Conservation (phyloP, 805 yeast species). For the Grigorovia jiainica region DNA sequence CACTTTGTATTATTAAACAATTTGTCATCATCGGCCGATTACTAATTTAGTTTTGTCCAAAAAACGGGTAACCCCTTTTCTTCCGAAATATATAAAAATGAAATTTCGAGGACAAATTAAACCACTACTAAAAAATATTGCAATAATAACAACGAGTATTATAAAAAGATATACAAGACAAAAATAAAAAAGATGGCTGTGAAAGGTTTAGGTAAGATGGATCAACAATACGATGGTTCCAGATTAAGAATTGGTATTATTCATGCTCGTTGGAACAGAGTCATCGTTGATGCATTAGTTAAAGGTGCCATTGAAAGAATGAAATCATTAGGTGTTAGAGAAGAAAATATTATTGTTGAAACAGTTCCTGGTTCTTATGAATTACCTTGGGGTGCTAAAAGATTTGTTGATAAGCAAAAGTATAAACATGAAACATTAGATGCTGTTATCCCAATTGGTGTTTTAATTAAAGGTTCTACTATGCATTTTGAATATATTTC, state of each 20-base stretch:
- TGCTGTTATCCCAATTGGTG: slow-evolving; percentile 90
- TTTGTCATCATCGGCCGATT: too few species aligned
- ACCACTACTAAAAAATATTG: too few species aligned
- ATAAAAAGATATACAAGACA: neutral
- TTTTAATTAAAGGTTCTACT: slow-evolving; percentile 89
- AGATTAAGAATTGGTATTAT: slow-evolving; percentile 70
- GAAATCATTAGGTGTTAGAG: slow-evolving; percentile 55
- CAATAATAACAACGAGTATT: too few species aligned
- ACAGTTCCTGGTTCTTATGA: slow-evolving; percentile 94
- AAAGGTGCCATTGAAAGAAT: slow-evolving; percentile 63
- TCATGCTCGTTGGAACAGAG: slow-evolving; percentile 91
- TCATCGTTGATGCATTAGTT: slow-evolving; percentile 69
- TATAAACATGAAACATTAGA: slow-evolving; percentile 46
- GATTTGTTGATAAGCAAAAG: slow-evolving; percentile 37
- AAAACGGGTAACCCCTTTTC: too few species aligned
- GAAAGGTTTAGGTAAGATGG: slow-evolving; percentile 69
- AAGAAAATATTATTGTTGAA: slow-evolving; percentile 69
- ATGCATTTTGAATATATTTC: slow-evolving; percentile 98
- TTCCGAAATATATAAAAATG: too few species aligned
- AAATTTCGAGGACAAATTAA: too few species aligned
- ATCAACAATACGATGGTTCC: slow-evolving; percentile 61
- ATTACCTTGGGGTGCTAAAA: slow-evolving; percentile 72
- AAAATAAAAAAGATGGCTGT: slow-evolving; percentile 49
- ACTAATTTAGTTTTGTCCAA: too few species aligned
- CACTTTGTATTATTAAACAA: too few species aligned